phyloP scores from a whole-genome alignment of 768 basidiomycete genomes.

The Boletus reticuloceps region DNA sequence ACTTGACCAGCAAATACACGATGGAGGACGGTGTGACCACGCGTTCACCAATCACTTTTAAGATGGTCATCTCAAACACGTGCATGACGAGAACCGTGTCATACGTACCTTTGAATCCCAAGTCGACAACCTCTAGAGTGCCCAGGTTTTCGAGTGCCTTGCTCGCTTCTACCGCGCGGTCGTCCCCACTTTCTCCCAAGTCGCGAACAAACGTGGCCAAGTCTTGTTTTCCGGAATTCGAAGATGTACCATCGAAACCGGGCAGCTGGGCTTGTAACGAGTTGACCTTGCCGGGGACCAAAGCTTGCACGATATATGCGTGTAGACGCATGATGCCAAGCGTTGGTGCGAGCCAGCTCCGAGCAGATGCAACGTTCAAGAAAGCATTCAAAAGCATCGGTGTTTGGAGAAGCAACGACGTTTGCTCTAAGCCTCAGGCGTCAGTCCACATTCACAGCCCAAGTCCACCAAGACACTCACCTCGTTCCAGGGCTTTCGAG shows the following conservation, averaged over 20 bases:
- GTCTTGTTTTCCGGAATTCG: constrained; percentile 25
- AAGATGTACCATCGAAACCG: constrained; percentile 47
- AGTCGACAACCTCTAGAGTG: constrained; percentile 73
- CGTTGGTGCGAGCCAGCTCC: constrained; percentile 86
- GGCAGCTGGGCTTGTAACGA: constrained; percentile 74
- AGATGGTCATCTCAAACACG: constrained; percentile 1
- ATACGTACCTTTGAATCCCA: constrained; percentile 76
- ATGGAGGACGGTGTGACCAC: constrained; percentile 85
- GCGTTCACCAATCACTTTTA: constrained; percentile 84
- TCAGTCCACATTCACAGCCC: background rate
- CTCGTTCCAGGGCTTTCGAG: constrained; percentile 53
- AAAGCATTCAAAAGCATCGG: constrained; percentile 77
- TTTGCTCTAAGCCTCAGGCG: constrained; percentile 57
- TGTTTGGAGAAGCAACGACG: constrained; percentile 62
- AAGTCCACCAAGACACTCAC: constrained; percentile 40
- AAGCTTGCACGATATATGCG: constrained; percentile 79
- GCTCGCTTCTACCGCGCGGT: constrained; percentile 30
- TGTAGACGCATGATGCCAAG: constrained; percentile 80
- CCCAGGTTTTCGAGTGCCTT: constrained; percentile 72
- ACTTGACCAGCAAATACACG: constrained; percentile 81
- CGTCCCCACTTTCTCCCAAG: constrained; percentile 17
- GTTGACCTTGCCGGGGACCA: constrained; percentile 51
- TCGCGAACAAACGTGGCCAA: constrained; percentile 15
- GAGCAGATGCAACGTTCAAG: constrained; percentile 76
- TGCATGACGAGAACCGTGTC: background rate